A percentile compares a stretch with the other conserved stretches of the same genome.
Conservation (phyloP, 306 rosid genomes). For the Abrus precatorius region DNA sequence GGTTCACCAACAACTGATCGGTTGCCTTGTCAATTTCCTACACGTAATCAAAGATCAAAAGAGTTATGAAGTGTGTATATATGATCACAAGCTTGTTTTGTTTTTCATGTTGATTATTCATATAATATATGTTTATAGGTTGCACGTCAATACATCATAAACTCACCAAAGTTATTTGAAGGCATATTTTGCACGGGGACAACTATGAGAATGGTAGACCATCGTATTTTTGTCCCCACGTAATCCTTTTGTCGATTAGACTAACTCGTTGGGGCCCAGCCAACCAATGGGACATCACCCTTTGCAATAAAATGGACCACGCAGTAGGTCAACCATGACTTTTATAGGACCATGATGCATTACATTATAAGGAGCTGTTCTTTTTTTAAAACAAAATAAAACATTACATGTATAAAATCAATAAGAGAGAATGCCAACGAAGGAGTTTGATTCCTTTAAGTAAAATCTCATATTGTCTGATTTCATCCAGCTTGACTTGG, state of each 20-base stretch:
- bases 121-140: slow-evolving; percentile 52
- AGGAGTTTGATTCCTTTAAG: too few species aligned
- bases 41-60: slow-evolving; percentile 52
- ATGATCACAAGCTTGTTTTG: slow-evolving; percentile 42
- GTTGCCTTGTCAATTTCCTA: slow-evolving; percentile 68
- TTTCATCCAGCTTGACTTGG: neutral
- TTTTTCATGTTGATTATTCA: slow-evolving; percentile 5
- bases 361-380: neutral
- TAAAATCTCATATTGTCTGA: too few species aligned
- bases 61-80: too few species aligned
- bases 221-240: slow-evolving; percentile 43
- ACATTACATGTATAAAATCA: too few species aligned
- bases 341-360: slow-evolving; percentile 33
- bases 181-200: slow-evolving; percentile 50
- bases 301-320: neutral
- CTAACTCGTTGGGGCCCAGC: slow-evolving; percentile 44
- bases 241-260: slow-evolving; percentile 45
- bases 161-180: slow-evolving; percentile 27
- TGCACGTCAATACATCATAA: slow-evolving; percentile 50
- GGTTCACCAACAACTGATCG: slow-evolving; percentile 63
- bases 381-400: too few species aligned
- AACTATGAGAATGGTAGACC: slow-evolving; percentile 51
- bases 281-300: slow-evolving; percentile 2
- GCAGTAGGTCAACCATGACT: slow-evolving; percentile 39
- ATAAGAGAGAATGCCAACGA: too few species aligned